Evolutionary conservation across 306 rosid species (phyloP).

Genomic region (Geum urbanum): DNA sequence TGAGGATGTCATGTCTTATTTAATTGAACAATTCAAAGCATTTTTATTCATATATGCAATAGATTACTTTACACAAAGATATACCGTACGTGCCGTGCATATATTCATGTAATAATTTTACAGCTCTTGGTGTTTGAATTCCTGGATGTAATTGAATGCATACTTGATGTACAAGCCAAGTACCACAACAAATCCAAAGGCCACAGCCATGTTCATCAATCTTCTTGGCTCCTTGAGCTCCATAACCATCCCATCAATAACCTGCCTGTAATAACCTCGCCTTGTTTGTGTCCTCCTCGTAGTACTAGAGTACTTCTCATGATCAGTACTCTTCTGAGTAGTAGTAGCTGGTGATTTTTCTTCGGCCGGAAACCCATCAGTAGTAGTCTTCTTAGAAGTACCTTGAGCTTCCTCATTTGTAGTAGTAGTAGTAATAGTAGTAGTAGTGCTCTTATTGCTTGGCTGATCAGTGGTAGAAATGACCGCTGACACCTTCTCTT

Average conservation of each 20-base stretch:
- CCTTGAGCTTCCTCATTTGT: not conserved
- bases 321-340: not conserved
- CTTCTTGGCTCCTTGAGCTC: conserved; percentile 32
- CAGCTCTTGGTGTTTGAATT: conserved; percentile 12
- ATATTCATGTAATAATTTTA: not conserved
- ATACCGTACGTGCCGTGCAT: not conserved
- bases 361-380: not conserved
- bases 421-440: not conserved
- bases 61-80: too few relatives aligned
- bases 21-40: too few relatives aligned
- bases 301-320: not conserved
- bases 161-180: conserved; percentile 35
- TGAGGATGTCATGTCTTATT: too few relatives aligned
- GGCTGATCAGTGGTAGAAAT: too few relatives aligned
- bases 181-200: conserved; percentile 30
- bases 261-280: conserved; percentile 9
- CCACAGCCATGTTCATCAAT: conserved; percentile 35
- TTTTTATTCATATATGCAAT: not conserved
- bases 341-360: not conserved
- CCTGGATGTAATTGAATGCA: conserved; percentile 20
- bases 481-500: not conserved
- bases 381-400: not conserved
- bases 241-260: conserved; percentile 9
- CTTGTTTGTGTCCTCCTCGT: not conserved
- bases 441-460: too few relatives aligned